Conservation (phyloP, 78 protist species). For the Paratrimastix pyriformis region DNA sequence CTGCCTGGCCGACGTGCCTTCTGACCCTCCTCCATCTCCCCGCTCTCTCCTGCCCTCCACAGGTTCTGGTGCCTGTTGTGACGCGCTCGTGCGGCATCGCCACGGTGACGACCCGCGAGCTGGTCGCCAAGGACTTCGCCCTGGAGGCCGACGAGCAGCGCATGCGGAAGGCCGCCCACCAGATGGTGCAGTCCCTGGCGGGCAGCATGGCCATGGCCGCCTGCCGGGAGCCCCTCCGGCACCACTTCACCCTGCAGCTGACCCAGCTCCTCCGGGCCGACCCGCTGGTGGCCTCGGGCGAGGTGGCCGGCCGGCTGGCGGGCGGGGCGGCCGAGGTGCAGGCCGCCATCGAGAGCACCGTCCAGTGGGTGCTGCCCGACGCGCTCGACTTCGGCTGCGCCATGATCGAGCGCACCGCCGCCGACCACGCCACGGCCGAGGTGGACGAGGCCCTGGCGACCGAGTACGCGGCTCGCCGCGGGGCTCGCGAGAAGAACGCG, state of each 20-base stretch:
- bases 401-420: constrained; percentile 74
- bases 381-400: constrained; percentile 76
- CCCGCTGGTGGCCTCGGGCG: constrained; percentile 22
- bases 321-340: constrained; percentile 30
- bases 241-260: constrained; percentile 43
- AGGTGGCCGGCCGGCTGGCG: background rate
- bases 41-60: no score
- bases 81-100: constrained; percentile 79
- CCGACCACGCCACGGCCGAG: constrained; percentile 57
- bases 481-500: constrained; percentile 33
- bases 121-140: constrained; percentile 86
- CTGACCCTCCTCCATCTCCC: no score
- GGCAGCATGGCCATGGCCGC: constrained; percentile 80
- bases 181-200: constrained; percentile 80
- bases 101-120: constrained; percentile 67
- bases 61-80: constrained; percentile 81
- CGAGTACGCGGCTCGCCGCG: constrained; percentile 39
- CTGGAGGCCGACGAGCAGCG: constrained; percentile 72
- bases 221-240: constrained; percentile 82
- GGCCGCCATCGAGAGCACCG: no score
- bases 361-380: constrained; percentile 45
- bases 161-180: constrained; percentile 70
- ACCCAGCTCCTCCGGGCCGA: background rate
- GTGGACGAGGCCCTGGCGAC: constrained; percentile 59
- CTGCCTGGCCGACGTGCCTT: no score